Conservation (phyloP, 2,329 filamentous ascomycete species). For the Periconia sp. region DNA sequence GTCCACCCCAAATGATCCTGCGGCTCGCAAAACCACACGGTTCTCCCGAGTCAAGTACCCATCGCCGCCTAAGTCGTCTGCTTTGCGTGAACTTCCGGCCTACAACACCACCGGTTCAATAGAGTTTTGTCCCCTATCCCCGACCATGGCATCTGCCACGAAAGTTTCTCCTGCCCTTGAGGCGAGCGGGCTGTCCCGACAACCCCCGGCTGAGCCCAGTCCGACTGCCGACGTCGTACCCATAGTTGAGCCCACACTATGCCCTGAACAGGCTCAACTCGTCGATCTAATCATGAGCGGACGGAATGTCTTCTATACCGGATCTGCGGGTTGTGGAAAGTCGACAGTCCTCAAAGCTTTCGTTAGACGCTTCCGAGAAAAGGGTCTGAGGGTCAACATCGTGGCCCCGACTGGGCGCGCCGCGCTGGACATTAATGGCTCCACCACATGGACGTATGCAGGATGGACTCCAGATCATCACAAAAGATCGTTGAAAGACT, state of each 20-base stretch:
- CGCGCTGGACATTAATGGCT: slow-evolving; percentile 62
- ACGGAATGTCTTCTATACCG: slow-evolving; percentile 68
- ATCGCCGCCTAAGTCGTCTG: neutral
- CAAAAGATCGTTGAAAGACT: slow-evolving; percentile 48
- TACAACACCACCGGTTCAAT: neutral
- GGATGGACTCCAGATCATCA: slow-evolving; percentile 60
- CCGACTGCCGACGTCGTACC: slow-evolving; percentile 16
- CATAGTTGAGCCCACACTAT: slow-evolving; percentile 42
- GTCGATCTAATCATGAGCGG: slow-evolving; percentile 60
- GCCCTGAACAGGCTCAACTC: slow-evolving; percentile 55
- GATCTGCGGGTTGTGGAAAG: slow-evolving; percentile 67
- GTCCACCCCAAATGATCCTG: neutral
- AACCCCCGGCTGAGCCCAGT: neutral
- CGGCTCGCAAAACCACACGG: neutral
- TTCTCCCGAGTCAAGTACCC: neutral
- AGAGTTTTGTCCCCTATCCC: neutral
- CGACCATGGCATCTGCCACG: neutral
- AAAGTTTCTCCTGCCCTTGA: too few species aligned
- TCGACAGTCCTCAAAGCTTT: slow-evolving; percentile 62
- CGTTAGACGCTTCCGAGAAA: slow-evolving; percentile 44
- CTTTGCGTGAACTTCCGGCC: neutral
- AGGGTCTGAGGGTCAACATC: slow-evolving; percentile 54
- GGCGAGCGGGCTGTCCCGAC: too few species aligned
- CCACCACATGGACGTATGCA: slow-evolving; percentile 63
- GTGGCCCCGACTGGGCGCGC: slow-evolving; percentile 67